Conservation (phyloP, 208 protist genomes). For the Leishmania arabica region DNA sequence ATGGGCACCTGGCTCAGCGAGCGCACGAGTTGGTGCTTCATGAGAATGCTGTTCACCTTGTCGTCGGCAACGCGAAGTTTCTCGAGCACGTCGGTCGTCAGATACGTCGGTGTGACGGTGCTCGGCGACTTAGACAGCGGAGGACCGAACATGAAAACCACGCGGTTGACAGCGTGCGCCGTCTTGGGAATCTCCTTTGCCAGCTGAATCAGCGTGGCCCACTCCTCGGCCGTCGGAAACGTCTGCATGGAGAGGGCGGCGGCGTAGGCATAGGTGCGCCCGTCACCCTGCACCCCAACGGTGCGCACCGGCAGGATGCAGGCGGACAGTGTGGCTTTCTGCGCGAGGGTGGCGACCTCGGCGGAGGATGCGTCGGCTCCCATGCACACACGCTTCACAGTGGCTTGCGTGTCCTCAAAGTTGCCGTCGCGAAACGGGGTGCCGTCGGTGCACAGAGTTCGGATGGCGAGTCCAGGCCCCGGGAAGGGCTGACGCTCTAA, state of each 20-base stretch:
- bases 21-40: conserved; percentile 81
- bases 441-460: conserved; percentile 92
- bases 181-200: conserved; percentile 91
- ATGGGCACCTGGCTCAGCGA: conserved; percentile 94
- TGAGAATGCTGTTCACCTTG: conserved; percentile 81
- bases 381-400: conserved; percentile 39
- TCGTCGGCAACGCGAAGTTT: conserved; percentile 92
- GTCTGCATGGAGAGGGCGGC: conserved; percentile 70
- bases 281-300: conserved; percentile 98
- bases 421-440: conserved; percentile 52
- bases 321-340: conserved; percentile 22
- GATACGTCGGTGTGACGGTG: conserved; percentile 73
- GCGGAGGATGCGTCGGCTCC: conserved; percentile 9
- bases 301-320: conserved; percentile 92
- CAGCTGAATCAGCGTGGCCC: conserved; percentile 69
- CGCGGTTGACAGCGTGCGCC: conserved; percentile 93
- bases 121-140: conserved; percentile 29
- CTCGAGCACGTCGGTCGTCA: conserved; percentile 75
- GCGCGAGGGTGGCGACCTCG: conserved; percentile 11
- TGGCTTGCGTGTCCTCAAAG: conserved; percentile 44
- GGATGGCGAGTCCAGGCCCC: conserved; percentile 98
- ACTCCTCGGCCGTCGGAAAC: conserved; percentile 66
- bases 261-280: conserved; percentile 96
- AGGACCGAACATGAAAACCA: conserved; percentile 92
- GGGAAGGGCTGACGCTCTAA: conserved; percentile 96